Evolutionary conservation across 352 stramenopile species (phyloP).

Genomic region (Pythium aquatile): DNA sequence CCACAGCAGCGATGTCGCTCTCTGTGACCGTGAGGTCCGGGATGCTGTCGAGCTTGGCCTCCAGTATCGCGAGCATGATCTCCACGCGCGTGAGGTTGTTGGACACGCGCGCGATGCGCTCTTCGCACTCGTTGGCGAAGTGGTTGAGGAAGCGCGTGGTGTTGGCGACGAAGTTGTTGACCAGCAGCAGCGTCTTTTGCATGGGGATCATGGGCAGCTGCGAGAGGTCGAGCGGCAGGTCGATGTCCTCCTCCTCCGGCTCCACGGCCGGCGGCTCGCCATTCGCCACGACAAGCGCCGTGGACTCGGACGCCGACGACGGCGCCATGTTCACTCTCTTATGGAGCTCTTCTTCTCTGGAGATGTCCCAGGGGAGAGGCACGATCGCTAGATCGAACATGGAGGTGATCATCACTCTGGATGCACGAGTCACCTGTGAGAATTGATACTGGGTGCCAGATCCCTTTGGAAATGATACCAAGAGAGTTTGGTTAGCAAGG

Average conservation of each 20-base stretch:
- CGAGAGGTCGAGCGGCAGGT: constrained; percentile 74
- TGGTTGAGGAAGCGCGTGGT: constrained; percentile 87
- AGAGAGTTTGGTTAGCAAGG: background rate
- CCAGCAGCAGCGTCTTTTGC: constrained; percentile 74
- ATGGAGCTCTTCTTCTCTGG: background rate
- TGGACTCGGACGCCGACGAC: constrained; percentile 30
- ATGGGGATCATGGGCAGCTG: constrained; percentile 74
- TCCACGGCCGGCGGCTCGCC: constrained; percentile 17
- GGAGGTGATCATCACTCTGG: constrained; percentile 23
- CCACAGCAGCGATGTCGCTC: constrained; percentile 46
- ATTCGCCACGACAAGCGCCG: constrained; percentile 54
- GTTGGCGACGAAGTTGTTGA: constrained; percentile 89
- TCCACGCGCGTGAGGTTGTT: constrained; percentile 78
- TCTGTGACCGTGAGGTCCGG: constrained; percentile 75
- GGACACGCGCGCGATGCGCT: constrained; percentile 68
- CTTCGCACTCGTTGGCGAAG: constrained; percentile 82
- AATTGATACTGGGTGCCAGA: constrained; percentile 13
- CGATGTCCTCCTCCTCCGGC: constrained; percentile 52
- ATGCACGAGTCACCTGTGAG: constrained; percentile 5
- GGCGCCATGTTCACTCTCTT: constrained; percentile 20
- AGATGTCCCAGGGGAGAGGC: constrained; percentile 9
- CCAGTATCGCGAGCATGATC: constrained; percentile 80
- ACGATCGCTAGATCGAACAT: constrained; percentile 4
- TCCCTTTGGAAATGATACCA: background rate
- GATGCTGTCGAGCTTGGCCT: constrained; percentile 85